These are phyloP conservation scores for Boletus semigastroideus DNA, from an alignment of 1,284 basidiomycete species.

Conservation along the genomic window DNA sequence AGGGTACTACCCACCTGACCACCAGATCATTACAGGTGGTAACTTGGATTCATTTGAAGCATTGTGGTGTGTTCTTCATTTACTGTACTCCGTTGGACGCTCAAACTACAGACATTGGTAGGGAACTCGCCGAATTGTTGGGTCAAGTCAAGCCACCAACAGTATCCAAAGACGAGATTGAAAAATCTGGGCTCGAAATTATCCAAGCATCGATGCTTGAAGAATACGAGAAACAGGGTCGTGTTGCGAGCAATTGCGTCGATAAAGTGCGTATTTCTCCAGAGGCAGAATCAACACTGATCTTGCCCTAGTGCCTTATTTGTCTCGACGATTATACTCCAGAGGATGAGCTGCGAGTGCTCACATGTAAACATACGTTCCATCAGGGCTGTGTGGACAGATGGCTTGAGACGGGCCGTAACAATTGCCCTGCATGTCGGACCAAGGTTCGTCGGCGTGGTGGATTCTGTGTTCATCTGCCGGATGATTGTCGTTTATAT, in stretches of 20 bases:
- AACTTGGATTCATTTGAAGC: constrained; percentile 78
- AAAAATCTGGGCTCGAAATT: constrained; percentile 72
- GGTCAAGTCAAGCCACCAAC: constrained; percentile 80
- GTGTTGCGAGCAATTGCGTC: constrained; percentile 71
- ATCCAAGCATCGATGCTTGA: constrained; percentile 57
- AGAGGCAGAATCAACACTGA: background rate
- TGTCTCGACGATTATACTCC: constrained; percentile 80
- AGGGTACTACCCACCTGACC: constrained; percentile 87
- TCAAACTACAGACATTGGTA: constrained; percentile 26
- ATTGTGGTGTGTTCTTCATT: constrained; percentile 51
- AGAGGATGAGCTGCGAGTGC: constrained; percentile 74
- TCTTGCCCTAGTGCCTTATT: constrained; percentile 60
- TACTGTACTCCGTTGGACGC: background rate
- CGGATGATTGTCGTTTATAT: constrained; percentile 5
- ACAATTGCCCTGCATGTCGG: constrained; percentile 90
- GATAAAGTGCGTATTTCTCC: constrained; percentile 59
- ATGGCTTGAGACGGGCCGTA: constrained; percentile 83
- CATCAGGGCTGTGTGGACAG: constrained; percentile 84
- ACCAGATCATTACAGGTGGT: constrained; percentile 78
- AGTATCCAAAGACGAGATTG: constrained; percentile 78
- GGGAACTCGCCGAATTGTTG: constrained; percentile 75
- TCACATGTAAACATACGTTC: constrained; percentile 83
- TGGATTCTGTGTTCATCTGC: background rate
- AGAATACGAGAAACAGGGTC: constrained; percentile 55
- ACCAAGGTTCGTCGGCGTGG: constrained; percentile 48